Evolutionary conservation across 345 rosid genomes (phyloP).

Genomic region (Lagerstroemia speciosa): DNA sequence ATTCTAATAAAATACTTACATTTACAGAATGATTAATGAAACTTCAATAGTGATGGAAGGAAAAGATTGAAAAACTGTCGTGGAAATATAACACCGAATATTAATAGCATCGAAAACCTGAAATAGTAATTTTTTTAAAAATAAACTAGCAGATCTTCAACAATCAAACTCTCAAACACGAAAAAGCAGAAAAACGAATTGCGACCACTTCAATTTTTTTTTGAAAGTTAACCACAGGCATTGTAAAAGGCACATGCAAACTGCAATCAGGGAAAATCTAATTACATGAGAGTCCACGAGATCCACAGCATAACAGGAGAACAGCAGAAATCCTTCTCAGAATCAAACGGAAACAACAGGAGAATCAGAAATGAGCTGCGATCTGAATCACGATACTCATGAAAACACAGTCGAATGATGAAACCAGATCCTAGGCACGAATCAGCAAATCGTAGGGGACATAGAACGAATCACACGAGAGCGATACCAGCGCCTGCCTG

Average conservation of each 20-base stretch:
- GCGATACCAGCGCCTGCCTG: conserved; percentile 7
- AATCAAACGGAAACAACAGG: not conserved
- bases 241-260: not conserved
- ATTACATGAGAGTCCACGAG: not conserved
- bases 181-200: not conserved
- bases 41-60: not conserved
- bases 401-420: not conserved
- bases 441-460: not conserved
- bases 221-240: not conserved
- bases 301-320: not conserved
- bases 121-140: not conserved
- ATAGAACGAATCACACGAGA: not conserved
- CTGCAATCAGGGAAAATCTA: not conserved
- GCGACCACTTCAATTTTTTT: not conserved
- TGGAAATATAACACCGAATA: not conserved
- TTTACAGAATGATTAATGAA: not conserved
- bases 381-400: not conserved
- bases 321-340: not conserved
- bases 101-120: not conserved
- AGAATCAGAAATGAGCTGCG: not conserved
- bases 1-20: not conserved
- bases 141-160: conserved; percentile 1
- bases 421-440: too few species aligned
- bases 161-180: not conserved
- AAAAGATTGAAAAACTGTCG: not conserved